Evolutionary conservation across 192 early-diverging fungal species (phyloP), one percentile per base, ranked within the genome.

Genomic region (Spinellus fusiger): DNA sequence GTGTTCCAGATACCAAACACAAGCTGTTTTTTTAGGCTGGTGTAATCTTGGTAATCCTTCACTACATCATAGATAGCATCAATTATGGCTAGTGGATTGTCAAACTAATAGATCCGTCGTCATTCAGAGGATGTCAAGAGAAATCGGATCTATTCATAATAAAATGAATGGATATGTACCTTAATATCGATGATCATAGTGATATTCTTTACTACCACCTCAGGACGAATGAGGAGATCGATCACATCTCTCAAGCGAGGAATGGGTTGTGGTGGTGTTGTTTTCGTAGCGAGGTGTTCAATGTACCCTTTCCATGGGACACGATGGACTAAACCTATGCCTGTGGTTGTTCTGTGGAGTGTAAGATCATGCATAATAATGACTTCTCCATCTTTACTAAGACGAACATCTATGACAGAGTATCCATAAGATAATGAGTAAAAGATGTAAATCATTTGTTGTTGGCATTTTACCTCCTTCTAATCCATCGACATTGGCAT

Each of bases 101-200:
- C 73, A 15, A 55, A 68, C 75, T 74, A 60, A 27, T 31, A n/a
- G 34, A 37, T 20, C 13, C 3, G 20, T 54, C 20, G 12, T 4
- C 5, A 31, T 34, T 18, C 20, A 37, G 5, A 37, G 13, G 13
- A 5, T 37, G 5, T 37, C 35, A 9, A 13, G 6, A 37, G 13
- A 9, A 37, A 9, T 37, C 35, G 13, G 13, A 9, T 9, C 6
- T 9, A 9, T 37, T 13, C 35, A 13, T 37, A 37, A 18, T 35
- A 33, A 23, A 38, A 26, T 26, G 12, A 23, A 12, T 27, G 15
- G 49, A 15, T 23, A 16, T 58, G 32, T 49, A 78, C 71, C 75
- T 84, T 84, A 33, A 84, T 78, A 54, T 84, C 82, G 55, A 84
- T 68, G 44, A 81, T 75, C 54, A 73, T 74, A 64, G 71, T 81